phyloP scores from a whole-genome alignment of 2,329 filamentous ascomycete species.

The Talaromyces sp. region DNA sequence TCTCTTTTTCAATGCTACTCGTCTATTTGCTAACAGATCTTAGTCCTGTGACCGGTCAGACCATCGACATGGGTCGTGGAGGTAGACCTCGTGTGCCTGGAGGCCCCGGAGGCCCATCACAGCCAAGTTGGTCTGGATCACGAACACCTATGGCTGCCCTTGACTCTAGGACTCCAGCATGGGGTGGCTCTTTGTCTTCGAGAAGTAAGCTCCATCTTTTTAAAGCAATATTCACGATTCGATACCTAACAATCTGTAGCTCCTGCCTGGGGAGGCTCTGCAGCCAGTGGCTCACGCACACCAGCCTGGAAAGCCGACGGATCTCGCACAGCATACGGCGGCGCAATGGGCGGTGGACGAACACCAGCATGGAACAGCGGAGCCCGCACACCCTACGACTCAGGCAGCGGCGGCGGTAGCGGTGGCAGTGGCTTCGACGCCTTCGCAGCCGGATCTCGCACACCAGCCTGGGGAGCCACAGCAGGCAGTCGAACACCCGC shows the following conservation, averaged over 20 bases:
- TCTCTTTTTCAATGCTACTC: neutral
- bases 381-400: conserved; percentile 67
- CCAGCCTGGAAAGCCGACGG: conserved; percentile 58
- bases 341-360: conserved; percentile 69
- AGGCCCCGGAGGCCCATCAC: conserved; percentile 43
- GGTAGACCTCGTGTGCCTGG: conserved; percentile 45
- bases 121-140: conserved; percentile 59
- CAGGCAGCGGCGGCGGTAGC: conserved; percentile 47
- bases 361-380: conserved; percentile 78
- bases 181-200: conserved; percentile 56
- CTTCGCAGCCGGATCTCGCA: conserved; percentile 70
- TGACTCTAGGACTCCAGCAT: conserved; percentile 70
- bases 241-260: conserved; percentile 32
- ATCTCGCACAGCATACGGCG: conserved; percentile 58
- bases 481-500: conserved; percentile 48
- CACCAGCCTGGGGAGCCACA: conserved; percentile 65
- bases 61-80: conserved; percentile 66
- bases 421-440: conserved; percentile 64
- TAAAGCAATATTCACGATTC: neutral
- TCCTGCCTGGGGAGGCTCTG: conserved; percentile 40
- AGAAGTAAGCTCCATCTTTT: conserved; percentile 55
- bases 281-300: conserved; percentile 42
- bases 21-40: conserved; percentile 20
- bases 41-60: conserved; percentile 64
- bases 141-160: conserved; percentile 64